A percentile compares a stretch with the other conserved stretches of the same genome.
Conservation (phyloP, 179 eudicot species). For the Nepenthes alata region DNA sequence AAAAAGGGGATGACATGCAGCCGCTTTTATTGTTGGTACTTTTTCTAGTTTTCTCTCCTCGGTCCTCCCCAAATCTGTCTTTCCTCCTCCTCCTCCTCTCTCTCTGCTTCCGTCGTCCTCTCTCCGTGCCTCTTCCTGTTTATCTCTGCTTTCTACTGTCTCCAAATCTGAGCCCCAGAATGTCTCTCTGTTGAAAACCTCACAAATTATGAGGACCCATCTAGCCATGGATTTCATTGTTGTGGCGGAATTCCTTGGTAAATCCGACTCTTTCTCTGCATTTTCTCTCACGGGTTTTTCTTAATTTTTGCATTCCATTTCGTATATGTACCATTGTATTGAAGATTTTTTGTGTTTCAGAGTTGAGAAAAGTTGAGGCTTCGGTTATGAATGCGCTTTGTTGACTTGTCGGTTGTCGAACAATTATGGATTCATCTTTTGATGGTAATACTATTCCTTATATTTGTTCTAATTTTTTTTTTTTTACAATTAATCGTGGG, state of each 20-base stretch:
- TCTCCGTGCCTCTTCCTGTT: slow-evolving; percentile 7
- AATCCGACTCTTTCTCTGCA: too few relatives aligned
- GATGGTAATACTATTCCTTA: slow-evolving; percentile 25
- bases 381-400: slow-evolving; percentile 19
- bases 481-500: not conserved
- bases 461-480: not conserved
- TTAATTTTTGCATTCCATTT: too few relatives aligned
- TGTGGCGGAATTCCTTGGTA: too few relatives aligned
- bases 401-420: slow-evolving; percentile 9
- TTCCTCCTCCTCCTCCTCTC: too few relatives aligned
- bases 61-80: too few relatives aligned
- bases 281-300: too few relatives aligned
- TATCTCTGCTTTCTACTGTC: not conserved
- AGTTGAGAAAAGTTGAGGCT: slow-evolving; percentile 13
- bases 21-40: slow-evolving; percentile 4
- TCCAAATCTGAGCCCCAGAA: not conserved
- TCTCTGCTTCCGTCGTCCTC: slow-evolving; percentile 1
- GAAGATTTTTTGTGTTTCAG: too few relatives aligned
- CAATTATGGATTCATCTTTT: slow-evolving; percentile 32
- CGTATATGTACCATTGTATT: too few relatives aligned
- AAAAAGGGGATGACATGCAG: slow-evolving; percentile 26
- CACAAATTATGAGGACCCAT: not conserved
- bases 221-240: too few relatives aligned
- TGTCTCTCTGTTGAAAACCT: not conserved
- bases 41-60: not conserved